Percentiles rank a stretch among this genome's conserved stretches.
Evolutionary conservation across 140 eudicot species (phyloP).

Genomic region (Erigeron philadelphicus): DNA sequence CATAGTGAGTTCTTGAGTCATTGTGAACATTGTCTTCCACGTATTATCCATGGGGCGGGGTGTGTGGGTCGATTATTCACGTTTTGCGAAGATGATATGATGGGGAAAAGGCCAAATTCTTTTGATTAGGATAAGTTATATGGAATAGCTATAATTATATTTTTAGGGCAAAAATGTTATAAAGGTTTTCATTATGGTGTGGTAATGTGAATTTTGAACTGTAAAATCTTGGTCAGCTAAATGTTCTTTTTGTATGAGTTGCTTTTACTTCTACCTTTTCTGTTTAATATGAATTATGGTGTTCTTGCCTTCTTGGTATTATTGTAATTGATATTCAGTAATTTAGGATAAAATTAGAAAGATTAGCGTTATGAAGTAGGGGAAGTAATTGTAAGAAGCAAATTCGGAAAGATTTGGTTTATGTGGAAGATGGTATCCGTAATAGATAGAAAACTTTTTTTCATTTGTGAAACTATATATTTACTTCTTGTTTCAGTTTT

Average conservation of each 20-base stretch:
- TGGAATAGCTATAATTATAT: background rate
- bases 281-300: background rate
- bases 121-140: background rate
- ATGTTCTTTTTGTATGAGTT: constrained; percentile 2
- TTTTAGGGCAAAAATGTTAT: background rate
- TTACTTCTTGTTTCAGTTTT: constrained; percentile 43
- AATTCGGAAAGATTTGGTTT: background rate
- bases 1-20: too few species aligned
- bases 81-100: too few species aligned
- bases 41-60: too few species aligned
- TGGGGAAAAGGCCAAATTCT: too few species aligned
- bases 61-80: too few species aligned
- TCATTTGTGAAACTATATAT: constrained; percentile 9
- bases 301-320: constrained; percentile 7
- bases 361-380: constrained; percentile 5
- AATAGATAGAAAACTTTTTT: background rate
- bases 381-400: background rate
- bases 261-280: background rate
- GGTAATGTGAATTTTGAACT: background rate
- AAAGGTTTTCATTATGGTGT: background rate
- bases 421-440: background rate
- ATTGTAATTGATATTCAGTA: background rate
- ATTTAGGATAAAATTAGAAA: background rate
- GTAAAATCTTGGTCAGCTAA: background rate
- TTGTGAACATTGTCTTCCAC: too few species aligned